Conservation (phyloP, 139 green algal species). For the Limnomonas spitsbergensis region DNA sequence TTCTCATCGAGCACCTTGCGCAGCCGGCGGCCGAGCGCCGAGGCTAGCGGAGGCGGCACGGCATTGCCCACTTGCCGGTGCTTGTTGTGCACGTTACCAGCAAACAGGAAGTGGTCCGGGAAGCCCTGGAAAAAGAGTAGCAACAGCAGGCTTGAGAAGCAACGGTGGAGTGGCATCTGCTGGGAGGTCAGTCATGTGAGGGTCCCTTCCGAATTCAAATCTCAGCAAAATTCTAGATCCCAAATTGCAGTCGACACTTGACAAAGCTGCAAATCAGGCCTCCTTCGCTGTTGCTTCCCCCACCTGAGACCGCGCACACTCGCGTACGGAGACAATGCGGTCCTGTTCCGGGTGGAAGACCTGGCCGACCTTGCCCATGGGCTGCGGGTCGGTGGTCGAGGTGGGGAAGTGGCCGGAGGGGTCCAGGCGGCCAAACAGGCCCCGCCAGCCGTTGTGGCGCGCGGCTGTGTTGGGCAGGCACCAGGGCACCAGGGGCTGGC, state of each 20-base stretch:
- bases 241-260: too few relatives aligned
- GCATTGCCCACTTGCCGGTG: conserved; percentile 86
- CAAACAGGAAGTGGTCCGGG: conserved; percentile 80
- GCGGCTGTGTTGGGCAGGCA: conserved; percentile 94
- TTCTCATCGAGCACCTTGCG: conserved; percentile 50
- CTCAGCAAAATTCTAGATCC: too few relatives aligned
- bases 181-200: too few relatives aligned
- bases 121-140: too few relatives aligned
- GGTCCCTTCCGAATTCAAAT: too few relatives aligned
- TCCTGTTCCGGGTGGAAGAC: conserved; percentile 95
- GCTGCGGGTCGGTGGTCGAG: conserved; percentile 92
- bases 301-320: conserved; percentile 92
- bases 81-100: conserved; percentile 73
- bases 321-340: conserved; percentile 90
- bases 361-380: conserved; percentile 91
- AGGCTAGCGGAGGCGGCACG: conserved; percentile 82
- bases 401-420: conserved; percentile 94
- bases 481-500: conserved; percentile 87
- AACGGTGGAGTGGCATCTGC: neutral
- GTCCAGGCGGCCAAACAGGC: conserved; percentile 92
- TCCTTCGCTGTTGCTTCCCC: too few relatives aligned
- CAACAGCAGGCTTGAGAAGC: neutral
- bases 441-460: conserved; percentile 94
- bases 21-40: conserved; percentile 77
- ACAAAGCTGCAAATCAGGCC: too few relatives aligned